Base-by-base conservation (phyloP, 768 basidiomycete species). In the Paxillus ammoniavirescens region DNA sequence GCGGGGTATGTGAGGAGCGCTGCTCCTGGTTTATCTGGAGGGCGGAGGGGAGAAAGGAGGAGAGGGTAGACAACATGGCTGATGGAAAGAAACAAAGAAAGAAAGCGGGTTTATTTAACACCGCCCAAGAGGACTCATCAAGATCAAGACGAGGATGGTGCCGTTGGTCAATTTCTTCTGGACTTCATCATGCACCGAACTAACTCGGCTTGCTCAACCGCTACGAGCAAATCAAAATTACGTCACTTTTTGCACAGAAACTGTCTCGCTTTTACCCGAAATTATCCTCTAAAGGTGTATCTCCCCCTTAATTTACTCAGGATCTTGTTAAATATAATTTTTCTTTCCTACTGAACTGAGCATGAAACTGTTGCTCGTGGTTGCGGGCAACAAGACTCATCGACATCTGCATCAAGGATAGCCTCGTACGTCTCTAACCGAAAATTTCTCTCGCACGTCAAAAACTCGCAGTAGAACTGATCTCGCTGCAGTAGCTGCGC, bases 1-100 rank as follows among this genome's bases (percentile, higher is more conserved):
- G 53, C 14, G 35, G 56, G 59, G 59, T 62, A 63, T 57, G 61
- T 61, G 50, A 59, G 61, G 65, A 23, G 47, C 18, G 61, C 57
- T 61, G 70, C 45, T 56, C 52, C 36, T 54, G 61, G 52, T 53
- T 38, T 53, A 61, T 42, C 60, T 79, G 78, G n/a, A 80, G 66
- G n/a, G 71, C 66, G 30, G 77, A 70, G 37, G 82, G 80, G 0
- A 83, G 64, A 56, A 81, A 75, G 2, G 78, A 77, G 7, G 81
- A 73, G 50, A 82, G 66, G 47, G 77, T 75, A 51, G 81, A 75
- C 64, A 83, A 76, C 81, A 83, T 82, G 71, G 60, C 35, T 41
- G 21, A 56, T 10, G 28, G 8, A 45, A 8, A 14, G 30, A 15
- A 28, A 26, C 7, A 3, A 44, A 37, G 52, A 33, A 37, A 42